A percentile compares a stretch with the other conserved stretches of the same genome.
phyloP scores from a whole-genome alignment of 805 yeast species.

The Isabelozyma pseudorhagii region DNA sequence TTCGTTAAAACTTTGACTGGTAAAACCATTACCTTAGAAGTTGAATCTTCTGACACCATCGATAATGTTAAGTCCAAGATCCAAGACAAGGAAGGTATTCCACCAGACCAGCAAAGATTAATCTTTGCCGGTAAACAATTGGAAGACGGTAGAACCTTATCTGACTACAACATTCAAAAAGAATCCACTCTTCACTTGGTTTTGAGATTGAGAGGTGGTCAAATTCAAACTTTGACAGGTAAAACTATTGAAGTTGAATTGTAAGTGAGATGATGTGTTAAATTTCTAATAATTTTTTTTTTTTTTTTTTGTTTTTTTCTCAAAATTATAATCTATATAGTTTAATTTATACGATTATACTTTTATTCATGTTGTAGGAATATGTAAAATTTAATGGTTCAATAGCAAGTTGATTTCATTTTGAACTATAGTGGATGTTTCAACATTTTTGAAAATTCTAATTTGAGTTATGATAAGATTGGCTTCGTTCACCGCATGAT shows the following conservation, averaged over 20 bases:
- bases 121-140: conserved; percentile 97
- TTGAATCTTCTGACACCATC: conserved; percentile 95
- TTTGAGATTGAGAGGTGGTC: conserved; percentile 96
- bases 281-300: too few relatives aligned
- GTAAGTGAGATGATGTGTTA: background rate
- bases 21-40: conserved; percentile 82
- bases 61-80: conserved; percentile 96
- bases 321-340: background rate
- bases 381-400: conserved; percentile 3
- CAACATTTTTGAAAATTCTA: conserved; percentile 19
- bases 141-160: conserved; percentile 93
- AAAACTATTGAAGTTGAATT: conserved; percentile 85
- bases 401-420: conserved; percentile 19
- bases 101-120: conserved; percentile 96
- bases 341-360: too few relatives aligned
- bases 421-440: conserved; percentile 47
- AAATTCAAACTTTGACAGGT: conserved; percentile 35
- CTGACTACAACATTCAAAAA: conserved; percentile 98
- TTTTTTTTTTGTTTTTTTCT: too few relatives aligned
- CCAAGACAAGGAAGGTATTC: conserved; percentile 96
- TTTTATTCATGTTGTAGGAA: conserved; percentile 7
- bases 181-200: conserved; percentile 96
- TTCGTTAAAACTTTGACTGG: conserved; percentile 59
- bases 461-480: conserved; percentile 10
- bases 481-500: conserved; percentile 9